Evolutionary conservation across 805 yeast genomes (phyloP).

Genomic region (Metschnikowia matae): DNA sequence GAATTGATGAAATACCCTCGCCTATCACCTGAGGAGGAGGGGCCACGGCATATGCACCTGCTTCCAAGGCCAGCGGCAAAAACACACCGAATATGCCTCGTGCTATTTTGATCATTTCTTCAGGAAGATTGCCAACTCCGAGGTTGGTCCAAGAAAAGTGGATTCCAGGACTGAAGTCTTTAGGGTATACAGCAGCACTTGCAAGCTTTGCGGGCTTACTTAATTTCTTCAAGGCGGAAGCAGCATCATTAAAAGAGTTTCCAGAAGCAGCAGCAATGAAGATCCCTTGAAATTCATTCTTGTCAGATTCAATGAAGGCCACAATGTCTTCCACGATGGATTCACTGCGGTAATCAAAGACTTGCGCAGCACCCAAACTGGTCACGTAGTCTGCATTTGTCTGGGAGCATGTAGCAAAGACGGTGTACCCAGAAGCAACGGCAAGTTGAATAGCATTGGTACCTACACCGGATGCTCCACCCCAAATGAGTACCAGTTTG

Average conservation of each 20-base stretch:
- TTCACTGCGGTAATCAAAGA: slow-evolving; percentile 6
- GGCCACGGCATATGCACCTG: background rate
- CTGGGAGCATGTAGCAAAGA: slow-evolving; percentile 9
- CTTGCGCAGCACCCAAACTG: slow-evolving; percentile 7
- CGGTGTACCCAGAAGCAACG: slow-evolving; percentile 10
- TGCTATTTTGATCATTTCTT: slow-evolving; percentile 1
- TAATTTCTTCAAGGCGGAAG: slow-evolving; percentile 2
- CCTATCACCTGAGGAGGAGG: slow-evolving; percentile 9
- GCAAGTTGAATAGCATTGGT: slow-evolving; percentile 12
- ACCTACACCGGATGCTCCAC: slow-evolving; percentile 13
- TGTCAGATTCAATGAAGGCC: slow-evolving; percentile 3
- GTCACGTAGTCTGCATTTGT: slow-evolving; percentile 6
- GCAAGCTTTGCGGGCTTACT: slow-evolving; percentile 1
- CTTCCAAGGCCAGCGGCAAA: slow-evolving; percentile 6
- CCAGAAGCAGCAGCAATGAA: slow-evolving; percentile 11
- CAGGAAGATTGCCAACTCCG: slow-evolving; percentile 3
- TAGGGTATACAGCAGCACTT: slow-evolving; percentile 8
- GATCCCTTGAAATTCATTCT: slow-evolving; percentile 6
- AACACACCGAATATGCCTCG: background rate
- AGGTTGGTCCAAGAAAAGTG: slow-evolving; percentile 6
- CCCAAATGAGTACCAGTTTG: slow-evolving; percentile 11
- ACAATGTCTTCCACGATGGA: slow-evolving; percentile 5
- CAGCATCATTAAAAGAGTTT: slow-evolving; percentile 7
- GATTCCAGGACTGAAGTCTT: slow-evolving; percentile 6
- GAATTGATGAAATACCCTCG: slow-evolving; percentile 4